These are phyloP conservation scores for Vanrija sp. DNA, from an alignment of 1,284 basidiomycete species.

Conservation along the genomic window DNA sequence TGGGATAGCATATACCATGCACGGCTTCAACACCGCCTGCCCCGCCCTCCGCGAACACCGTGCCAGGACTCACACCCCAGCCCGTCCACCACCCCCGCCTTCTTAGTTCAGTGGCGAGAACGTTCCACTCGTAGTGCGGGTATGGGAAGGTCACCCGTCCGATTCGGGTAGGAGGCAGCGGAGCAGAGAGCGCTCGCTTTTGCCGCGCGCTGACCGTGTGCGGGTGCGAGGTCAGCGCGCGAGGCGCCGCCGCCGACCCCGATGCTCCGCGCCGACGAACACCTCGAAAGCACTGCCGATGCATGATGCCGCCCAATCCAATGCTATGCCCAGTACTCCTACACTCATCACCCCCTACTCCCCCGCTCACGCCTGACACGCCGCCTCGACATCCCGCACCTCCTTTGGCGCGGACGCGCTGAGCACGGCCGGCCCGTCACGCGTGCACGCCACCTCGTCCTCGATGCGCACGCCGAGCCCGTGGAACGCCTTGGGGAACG, in stretches of 20 bases:
- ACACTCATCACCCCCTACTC: too few species aligned
- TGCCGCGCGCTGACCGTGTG: too few species aligned
- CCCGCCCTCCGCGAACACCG: too few species aligned
- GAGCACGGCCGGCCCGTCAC: constrained; percentile 64
- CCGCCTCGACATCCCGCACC: constrained; percentile 79
- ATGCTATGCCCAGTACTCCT: too few species aligned
- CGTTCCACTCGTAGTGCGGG: constrained; percentile 5
- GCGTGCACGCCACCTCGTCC: constrained; percentile 79
- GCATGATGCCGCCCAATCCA: too few species aligned
- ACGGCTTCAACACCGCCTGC: too few species aligned
- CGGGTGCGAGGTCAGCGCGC: too few species aligned
- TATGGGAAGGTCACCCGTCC: constrained; percentile 6
- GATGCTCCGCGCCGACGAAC: too few species aligned
- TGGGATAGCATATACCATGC: too few species aligned
- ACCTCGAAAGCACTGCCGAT: too few species aligned
- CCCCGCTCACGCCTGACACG: constrained; percentile 58
- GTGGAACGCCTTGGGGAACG: constrained; percentile 80
- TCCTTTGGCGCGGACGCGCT: constrained; percentile 83
- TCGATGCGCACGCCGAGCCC: constrained; percentile 68
- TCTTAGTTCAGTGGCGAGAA: constrained; percentile 7
- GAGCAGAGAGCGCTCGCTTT: background rate
- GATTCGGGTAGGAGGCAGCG: constrained; percentile 6
- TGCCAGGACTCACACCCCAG: too few species aligned
- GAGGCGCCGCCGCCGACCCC: too few species aligned
- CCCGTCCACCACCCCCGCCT: background rate